Evolutionary conservation across 2,329 filamentous ascomycete genomes (phyloP), one percentile per base, ranked within the genome.

Genomic region (Trichoderma polysporum): DNA sequence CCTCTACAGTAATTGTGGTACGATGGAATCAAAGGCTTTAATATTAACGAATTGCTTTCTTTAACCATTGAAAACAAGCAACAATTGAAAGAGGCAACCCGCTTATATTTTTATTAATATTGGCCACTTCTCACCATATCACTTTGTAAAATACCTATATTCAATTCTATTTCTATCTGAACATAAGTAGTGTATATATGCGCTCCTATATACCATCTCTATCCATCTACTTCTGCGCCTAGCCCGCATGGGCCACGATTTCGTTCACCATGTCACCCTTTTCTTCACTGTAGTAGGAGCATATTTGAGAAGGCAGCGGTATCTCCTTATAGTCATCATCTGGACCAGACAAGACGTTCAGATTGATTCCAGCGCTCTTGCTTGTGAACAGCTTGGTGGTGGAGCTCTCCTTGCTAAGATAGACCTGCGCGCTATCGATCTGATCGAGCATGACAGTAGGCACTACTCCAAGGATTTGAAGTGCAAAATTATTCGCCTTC

Each of bases 161-260:
- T 66, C 56, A 61, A 60, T 31, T 60, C 56, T 60, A 59, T 52
- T 22, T 66, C 45, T 66, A 66, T 31, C 17, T 60, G 56, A 52
- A 31, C 29, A 60, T 66, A 50, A n/a, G 41, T 61, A 15, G 13
- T 49, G 31, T 59, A 49, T 61, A 47, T 61, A 61, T 61, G 19
- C 37, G 47, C 45, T 52, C 47, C 59, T 63, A 63, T 63, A 63
- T 63, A 63, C 59, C 49, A 19, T 17, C 33, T 29, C 31, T 52
- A 45, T 45, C 13, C n/a, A 22, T 37, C 13, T 5, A 39, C n/a
- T n/a, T n/a, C n/a, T 25, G 13, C 33, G 33, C 22, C 75, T 84
- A 97, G 66, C 94, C 94, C 70, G 91, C 88, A 81, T 98, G 94
- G 74, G 95, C 93, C 19, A 99, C 95, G 78, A 99, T 98, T 85